Evolutionary conservation across 108 stramenopile genomes (phyloP), one percentile per base, ranked within the genome.

Genomic region (Nannochloropsis gaditana): DNA sequence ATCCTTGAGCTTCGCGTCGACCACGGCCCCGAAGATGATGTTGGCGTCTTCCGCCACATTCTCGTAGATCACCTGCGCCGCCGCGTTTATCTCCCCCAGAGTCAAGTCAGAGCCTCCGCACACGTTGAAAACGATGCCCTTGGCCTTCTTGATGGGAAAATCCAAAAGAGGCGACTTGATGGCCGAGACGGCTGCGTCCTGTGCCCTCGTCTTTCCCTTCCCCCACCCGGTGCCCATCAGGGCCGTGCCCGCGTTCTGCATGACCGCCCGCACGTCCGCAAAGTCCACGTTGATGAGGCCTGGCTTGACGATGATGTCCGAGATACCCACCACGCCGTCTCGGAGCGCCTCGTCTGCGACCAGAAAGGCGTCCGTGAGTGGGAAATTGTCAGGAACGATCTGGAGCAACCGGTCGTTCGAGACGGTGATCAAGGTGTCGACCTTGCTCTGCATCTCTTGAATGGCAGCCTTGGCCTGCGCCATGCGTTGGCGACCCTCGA

Each of bases 1-100:
- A 31, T 88, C 43, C 43, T 80, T 79, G 79, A 85, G 42, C 43
- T 82, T 86, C 41, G 91, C 79, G 89, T 94, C 94, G 44, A 95
- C 92, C 73, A 94, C 89, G 17, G 95, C 94, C 15, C 94, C 94
- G 89, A 95, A 94, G 84, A 95, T 95, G 85, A 94, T 93, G 90
- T 94, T 95, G 41, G 94, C 94, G 85, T 93, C 94, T 42, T 93
- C 92, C 50, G 93, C 92, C 8, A 93, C 94, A 86, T 92, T 93
- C 79, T 93, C 92, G 85, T 94, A 94, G 86, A 95, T 94, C n/a
- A 95, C 92, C 83, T 92, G 92, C 79, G 93, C 92, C 9, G 95
- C 95, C 21, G 90, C 88, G 84, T 94, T 93, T 86, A 94, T 93
- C 89, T 95, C 94, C 9, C 83, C 84, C 80, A 94, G 87, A 87